Percentiles rank a stretch among this genome's conserved stretches.
Conservation (phyloP, 495 filamentous ascomycete species). For the Neurospora tetraspora region DNA sequence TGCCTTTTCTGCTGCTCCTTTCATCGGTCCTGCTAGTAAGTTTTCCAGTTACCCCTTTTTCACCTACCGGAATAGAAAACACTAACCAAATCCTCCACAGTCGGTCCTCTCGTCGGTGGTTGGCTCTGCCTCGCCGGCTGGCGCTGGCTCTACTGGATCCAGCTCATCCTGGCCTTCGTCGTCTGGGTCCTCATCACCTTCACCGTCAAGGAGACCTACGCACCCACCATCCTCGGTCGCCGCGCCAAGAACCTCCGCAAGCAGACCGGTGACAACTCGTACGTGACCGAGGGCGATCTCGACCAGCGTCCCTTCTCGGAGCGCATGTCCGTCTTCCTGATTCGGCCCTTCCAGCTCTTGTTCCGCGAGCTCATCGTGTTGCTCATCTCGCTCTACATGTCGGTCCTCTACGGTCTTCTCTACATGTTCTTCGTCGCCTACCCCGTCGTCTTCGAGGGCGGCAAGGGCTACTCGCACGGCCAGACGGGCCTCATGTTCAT, state of each 20-base stretch:
- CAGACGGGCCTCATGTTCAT: slow-evolving; percentile 77
- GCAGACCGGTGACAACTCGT: slow-evolving; percentile 48
- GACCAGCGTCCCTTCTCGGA: slow-evolving; percentile 55
- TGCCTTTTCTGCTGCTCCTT: slow-evolving; percentile 72
- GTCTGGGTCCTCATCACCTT: slow-evolving; percentile 65
- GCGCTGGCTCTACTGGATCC: slow-evolving; percentile 83
- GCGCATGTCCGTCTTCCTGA: slow-evolving; percentile 53
- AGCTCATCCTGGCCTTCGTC: slow-evolving; percentile 56
- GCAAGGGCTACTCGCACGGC: slow-evolving; percentile 62
- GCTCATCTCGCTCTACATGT: slow-evolving; percentile 69
- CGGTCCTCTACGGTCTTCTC: slow-evolving; percentile 63
- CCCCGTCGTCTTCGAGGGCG: slow-evolving; percentile 67
- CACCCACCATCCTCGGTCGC: slow-evolving; percentile 55
- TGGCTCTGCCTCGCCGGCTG: slow-evolving; percentile 59
- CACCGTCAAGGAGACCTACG: slow-evolving; percentile 74
- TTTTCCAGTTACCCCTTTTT: too few species aligned
- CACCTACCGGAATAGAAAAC: too few species aligned
- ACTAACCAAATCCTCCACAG: slow-evolving; percentile 16
- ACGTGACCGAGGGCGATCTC: slow-evolving; percentile 66
- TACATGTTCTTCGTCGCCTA: slow-evolving; percentile 82
- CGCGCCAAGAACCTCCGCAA: slow-evolving; percentile 60
- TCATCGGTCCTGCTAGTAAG: slow-evolving; percentile 64
- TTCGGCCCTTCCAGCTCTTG: slow-evolving; percentile 71
- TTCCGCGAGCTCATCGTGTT: slow-evolving; percentile 73
- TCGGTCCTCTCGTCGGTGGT: slow-evolving; percentile 65